Evolutionary conservation across 495 filamentous ascomycete species (phyloP), one percentile per base, ranked within the genome.

Genomic region (Halenospora varia): DNA sequence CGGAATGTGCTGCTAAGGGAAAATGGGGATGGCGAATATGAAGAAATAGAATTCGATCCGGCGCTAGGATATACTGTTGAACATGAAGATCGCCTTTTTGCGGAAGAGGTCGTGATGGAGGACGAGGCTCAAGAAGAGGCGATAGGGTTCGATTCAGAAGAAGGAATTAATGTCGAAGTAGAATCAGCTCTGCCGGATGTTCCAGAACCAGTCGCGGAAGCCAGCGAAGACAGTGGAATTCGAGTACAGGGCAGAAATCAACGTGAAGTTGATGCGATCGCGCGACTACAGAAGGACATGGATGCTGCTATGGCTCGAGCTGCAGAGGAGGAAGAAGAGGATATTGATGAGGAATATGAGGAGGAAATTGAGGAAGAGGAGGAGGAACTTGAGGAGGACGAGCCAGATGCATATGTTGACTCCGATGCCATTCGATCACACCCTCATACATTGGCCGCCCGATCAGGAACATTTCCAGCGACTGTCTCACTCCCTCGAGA

Each of bases 401-500:
- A 73, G 42, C 62, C 66, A 15, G 71, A 73, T 35, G 67, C 62
- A 2, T 65, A 56, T 2, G 64, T 71, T n/a, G 52, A 48, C 2
- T 71, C 70, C 13, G 67, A 71, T 6, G 61, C 61, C 15, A 47
- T 69, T 10, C 78, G 84, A 13, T 70, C 82, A 15, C 94, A 97
- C 67, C 80, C 83, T 2, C 68, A 86, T 50, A 91, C 89, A 2
- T 64, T 66, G 18, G 68, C 81, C 40, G 88, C 86, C 2, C 78
- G 84, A 59, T 90, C 80, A 59, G 73, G 77, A 41, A 88, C 89
- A 2, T 65, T 73, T 22, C 91, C 93, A 4, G 76, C 73, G 41
- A 96, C 92, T 0, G 59, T 97, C 11, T 74, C 77, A 13, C 71
- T 93, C 10, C 92, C 93, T 0, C 80, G 81, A 60, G 66, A 74